phyloP scores from a whole-genome alignment of 1,284 basidiomycete species.

The Microbotryum violaceum region DNA sequence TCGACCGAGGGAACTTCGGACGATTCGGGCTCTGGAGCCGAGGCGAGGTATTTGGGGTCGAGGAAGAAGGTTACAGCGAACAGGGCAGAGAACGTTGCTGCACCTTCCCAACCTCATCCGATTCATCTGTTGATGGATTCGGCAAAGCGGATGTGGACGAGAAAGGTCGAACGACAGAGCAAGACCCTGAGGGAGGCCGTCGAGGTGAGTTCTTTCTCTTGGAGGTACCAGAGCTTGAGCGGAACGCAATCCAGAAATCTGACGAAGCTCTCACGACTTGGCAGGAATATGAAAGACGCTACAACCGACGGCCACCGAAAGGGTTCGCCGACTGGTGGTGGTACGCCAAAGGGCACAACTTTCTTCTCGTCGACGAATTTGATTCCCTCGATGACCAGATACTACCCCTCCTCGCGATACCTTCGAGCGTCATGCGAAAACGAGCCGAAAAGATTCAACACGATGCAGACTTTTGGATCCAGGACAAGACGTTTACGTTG shows the following conservation, averaged over 20 bases:
- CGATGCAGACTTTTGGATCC: constrained; percentile 24
- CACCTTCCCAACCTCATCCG: constrained; percentile 19
- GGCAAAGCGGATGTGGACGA: constrained; percentile 7
- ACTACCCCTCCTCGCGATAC: constrained; percentile 29
- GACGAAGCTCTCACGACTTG: too few relatives aligned
- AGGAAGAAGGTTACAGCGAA: too few relatives aligned
- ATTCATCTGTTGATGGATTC: constrained; percentile 12
- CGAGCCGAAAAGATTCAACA: constrained; percentile 20
- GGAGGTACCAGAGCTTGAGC: too few relatives aligned
- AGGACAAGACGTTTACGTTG: constrained; percentile 26
- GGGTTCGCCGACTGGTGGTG: constrained; percentile 30
- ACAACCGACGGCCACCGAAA: constrained; percentile 23
- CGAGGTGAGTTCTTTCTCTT: not conserved
- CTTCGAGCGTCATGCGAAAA: constrained; percentile 10
- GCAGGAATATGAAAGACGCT: constrained; percentile 24
- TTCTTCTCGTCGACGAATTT: constrained; percentile 35
- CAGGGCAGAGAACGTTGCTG: not conserved
- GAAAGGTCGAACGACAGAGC: constrained; percentile 17
- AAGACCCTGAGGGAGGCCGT: constrained; percentile 22
- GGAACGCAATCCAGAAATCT: too few relatives aligned
- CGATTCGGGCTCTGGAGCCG: too few relatives aligned
- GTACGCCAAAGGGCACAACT: constrained; percentile 26
- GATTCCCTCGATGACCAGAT: constrained; percentile 30
- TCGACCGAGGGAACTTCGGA: too few relatives aligned
- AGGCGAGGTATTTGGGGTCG: too few relatives aligned